phyloP scores from a whole-genome alignment of 2,329 filamentous ascomycete genomes.

The Penicillium sp. region DNA sequence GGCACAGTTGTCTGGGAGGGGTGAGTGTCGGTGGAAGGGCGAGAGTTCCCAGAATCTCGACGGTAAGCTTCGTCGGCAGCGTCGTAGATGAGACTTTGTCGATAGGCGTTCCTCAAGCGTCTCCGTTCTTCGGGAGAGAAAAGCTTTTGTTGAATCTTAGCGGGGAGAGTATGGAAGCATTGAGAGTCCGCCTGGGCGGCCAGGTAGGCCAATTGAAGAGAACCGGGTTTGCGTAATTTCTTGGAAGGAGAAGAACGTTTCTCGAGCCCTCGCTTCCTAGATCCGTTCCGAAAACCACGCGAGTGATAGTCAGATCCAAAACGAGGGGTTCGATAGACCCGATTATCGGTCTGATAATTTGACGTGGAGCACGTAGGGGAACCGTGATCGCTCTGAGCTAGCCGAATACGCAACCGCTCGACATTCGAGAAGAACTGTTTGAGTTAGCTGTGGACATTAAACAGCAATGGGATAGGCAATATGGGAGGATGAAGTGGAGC shows the following conservation, averaged over 20 bases:
- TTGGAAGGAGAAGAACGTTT: conserved; percentile 18
- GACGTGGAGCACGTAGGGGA: conserved; percentile 16
- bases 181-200: conserved; percentile 58
- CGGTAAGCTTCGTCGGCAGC: conserved; percentile 60
- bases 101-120: conserved; percentile 54
- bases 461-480: neutral
- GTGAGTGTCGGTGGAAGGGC: conserved; percentile 27
- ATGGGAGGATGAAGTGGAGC: conserved; percentile 14
- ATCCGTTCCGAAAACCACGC: conserved; percentile 17
- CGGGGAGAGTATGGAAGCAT: conserved; percentile 69
- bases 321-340: conserved; percentile 19
- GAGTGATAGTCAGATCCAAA: conserved; percentile 16
- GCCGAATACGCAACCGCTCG: conserved; percentile 39
- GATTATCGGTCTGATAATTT: conserved; percentile 22
- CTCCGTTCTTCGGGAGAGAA: conserved; percentile 72
- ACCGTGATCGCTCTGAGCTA: conserved; percentile 34
- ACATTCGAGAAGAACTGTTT: conserved; percentile 44
- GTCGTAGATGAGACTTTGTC: conserved; percentile 56
- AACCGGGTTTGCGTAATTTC: conserved; percentile 38
- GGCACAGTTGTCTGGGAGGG: conserved; percentile 16
- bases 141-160: conserved; percentile 69
- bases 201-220: conserved; percentile 39
- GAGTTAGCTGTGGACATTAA: conserved; percentile 20
- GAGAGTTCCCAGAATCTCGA: conserved; percentile 38
- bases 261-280: conserved; percentile 18